These are phyloP conservation scores for Fusarium veterinarium DNA, from an alignment of 2,329 filamentous ascomycete genomes.

Conservation along the genomic window DNA sequence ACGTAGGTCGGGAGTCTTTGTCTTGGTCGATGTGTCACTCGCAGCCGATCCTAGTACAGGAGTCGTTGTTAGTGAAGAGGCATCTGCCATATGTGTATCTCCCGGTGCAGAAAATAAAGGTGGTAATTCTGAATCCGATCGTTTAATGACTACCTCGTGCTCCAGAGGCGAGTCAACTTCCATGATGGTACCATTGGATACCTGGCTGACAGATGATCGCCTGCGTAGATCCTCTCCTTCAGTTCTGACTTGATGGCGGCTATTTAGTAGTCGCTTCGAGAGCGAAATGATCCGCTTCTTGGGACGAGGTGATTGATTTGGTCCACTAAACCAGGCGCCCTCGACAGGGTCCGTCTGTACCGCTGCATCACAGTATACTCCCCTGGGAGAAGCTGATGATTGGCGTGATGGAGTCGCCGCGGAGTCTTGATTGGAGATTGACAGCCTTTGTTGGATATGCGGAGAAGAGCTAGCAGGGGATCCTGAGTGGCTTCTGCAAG, in stretches of 20 bases:
- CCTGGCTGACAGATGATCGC: conserved; percentile 33
- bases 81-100: conserved; percentile 49
- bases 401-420: conserved; percentile 49
- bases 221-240: conserved; percentile 55
- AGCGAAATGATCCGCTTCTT: conserved; percentile 65
- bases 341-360: conserved; percentile 67
- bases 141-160: conserved; percentile 39
- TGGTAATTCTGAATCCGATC: conserved; percentile 36
- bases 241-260: conserved; percentile 56
- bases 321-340: conserved; percentile 63
- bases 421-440: conserved; percentile 47
- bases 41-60: conserved; percentile 16
- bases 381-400: conserved; percentile 52
- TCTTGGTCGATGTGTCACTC: conserved; percentile 45
- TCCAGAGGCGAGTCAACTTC: conserved; percentile 55
- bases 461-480: conserved; percentile 62
- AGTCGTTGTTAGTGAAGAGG: conserved; percentile 45
- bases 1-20: conserved; percentile 59
- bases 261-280: conserved; percentile 64
- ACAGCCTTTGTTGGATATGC: conserved; percentile 45
- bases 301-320: conserved; percentile 50
- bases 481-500: conserved; percentile 64
- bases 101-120: conserved; percentile 39
- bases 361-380: conserved; percentile 61
- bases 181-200: conserved; percentile 51